Base-by-base conservation (phyloP, 306 rosid species). In the Cucurbita argyrosperma region DNA sequence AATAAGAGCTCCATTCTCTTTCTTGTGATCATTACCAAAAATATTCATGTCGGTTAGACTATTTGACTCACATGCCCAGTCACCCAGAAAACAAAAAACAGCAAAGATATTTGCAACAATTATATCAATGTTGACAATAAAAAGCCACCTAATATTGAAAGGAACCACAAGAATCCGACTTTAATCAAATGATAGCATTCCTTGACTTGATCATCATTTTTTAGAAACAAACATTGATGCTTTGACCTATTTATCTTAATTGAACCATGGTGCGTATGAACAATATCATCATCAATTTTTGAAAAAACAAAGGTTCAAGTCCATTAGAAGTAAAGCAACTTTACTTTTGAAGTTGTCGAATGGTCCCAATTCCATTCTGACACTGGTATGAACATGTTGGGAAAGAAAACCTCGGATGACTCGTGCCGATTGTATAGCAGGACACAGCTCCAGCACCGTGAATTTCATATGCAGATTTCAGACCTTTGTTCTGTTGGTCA, bases 381-480 rank as follows among this genome's bases (percentile, higher is more conserved):
- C 88, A 80, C 80, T 82, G 89, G 79, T 79, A 54, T 68, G 85
- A 18, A 73, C 97, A 93, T 14, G 97, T 86, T 79, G 92, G 90
- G 81, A 86, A 89, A 18, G 94, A 78, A 71, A 83, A 84, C 87
- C 80, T 87, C 4, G 88, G 87, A 79, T 69, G 80, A 78, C 78
- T 78, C 69, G 71, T 80, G 79, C 89, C 86, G 58, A 82, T 72
- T 49, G 92, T 78, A 79, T 89, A 85, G 81, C 98, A 93, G 73
- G 98, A 88, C 67, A 90, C 88, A 77, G 88, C 88, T 82, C 88
- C 96, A 72, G 94, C 98, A 62, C 96, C 97, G 51, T 79, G 82
- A 73, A 93, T 82, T 83, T 90, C 94, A 72, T 78, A 70, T 10
- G 89, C 82, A 77, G 88, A 82, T 82, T 87, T 93, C 51, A 90